Evolutionary conservation across 352 stramenopile genomes (phyloP).

Genomic region (Phytophthora ohioensis): DNA sequence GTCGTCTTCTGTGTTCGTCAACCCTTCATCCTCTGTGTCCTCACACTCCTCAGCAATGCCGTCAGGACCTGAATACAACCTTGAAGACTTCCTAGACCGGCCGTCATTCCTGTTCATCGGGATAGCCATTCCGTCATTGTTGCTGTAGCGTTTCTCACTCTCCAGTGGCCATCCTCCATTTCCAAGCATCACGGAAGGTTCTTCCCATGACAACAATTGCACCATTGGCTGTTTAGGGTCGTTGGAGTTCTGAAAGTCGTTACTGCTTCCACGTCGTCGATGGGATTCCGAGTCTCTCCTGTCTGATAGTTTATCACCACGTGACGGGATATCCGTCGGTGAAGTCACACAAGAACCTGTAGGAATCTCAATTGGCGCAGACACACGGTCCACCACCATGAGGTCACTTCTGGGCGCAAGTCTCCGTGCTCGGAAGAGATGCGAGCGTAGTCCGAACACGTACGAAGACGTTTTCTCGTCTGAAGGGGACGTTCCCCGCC

Average conservation of each 20-base stretch:
- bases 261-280: conserved; percentile 22
- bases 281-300: conserved; percentile 32
- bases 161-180: conserved; percentile 37
- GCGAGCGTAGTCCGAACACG: conserved; percentile 47
- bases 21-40: conserved; percentile 54
- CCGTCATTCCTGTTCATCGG: conserved; percentile 16
- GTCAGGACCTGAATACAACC: conserved; percentile 26
- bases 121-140: conserved; percentile 5
- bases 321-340: conserved; percentile 23
- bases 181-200: conserved; percentile 59
- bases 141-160: conserved; percentile 34
- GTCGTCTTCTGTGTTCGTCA: conserved; percentile 46
- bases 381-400: conserved; percentile 49
- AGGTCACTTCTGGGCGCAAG: conserved; percentile 30
- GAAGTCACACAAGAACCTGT: conserved; percentile 23
- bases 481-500: conserved; percentile 12
- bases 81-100: conserved; percentile 13
- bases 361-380: conserved; percentile 74
- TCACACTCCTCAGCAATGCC: conserved; percentile 47
- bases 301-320: conserved; percentile 20
- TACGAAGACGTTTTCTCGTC: conserved; percentile 37
- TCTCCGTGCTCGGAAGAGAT: conserved; percentile 41
- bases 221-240: conserved; percentile 33
- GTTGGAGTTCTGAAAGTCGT: conserved; percentile 31
- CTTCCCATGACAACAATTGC: conserved; percentile 72